Percentiles rank a stretch among this genome's conserved stretches.
These are phyloP conservation scores for Hypoxylon sp. DNA, from an alignment of 2,329 filamentous ascomycete genomes.

Conservation along the genomic window DNA sequence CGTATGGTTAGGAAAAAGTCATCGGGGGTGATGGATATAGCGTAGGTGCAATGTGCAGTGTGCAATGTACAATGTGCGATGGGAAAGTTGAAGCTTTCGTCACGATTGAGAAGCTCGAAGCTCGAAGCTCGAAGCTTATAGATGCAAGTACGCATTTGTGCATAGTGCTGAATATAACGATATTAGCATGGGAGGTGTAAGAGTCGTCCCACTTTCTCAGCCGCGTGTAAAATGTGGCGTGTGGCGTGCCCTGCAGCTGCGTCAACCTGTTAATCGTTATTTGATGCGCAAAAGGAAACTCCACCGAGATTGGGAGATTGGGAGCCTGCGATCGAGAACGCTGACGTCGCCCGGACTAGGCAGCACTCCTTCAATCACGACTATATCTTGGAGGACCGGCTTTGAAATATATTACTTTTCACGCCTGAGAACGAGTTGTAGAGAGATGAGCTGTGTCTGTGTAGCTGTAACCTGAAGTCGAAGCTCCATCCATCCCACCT, in stretches of 20 bases:
- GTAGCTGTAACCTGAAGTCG: conserved; percentile 19
- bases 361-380: conserved; percentile 5
- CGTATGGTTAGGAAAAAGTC: conserved; percentile 7
- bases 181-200: background rate
- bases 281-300: conserved; percentile 15
- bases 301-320: conserved; percentile 18
- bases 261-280: conserved; percentile 31
- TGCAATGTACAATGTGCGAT: too few species aligned
- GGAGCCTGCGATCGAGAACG: conserved; percentile 16
- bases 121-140: background rate
- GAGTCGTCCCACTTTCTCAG: conserved; percentile 1
- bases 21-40: conserved; percentile 18
- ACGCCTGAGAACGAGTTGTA: conserved; percentile 15
- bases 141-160: conserved; percentile 1
- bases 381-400: background rate
- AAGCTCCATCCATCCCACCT: conserved; percentile 13
- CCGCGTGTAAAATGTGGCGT: conserved; percentile 35
- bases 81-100: conserved; percentile 28
- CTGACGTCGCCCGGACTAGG: conserved; percentile 32
- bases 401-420: conserved; percentile 10
- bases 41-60: too few species aligned
- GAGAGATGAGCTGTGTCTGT: conserved; percentile 32
- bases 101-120: conserved; percentile 18
- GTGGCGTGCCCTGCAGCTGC: conserved; percentile 33
- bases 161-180: background rate